Conservation (phyloP, 1,284 basidiomycete genomes). For the Ceratobasidium papillatum region DNA sequence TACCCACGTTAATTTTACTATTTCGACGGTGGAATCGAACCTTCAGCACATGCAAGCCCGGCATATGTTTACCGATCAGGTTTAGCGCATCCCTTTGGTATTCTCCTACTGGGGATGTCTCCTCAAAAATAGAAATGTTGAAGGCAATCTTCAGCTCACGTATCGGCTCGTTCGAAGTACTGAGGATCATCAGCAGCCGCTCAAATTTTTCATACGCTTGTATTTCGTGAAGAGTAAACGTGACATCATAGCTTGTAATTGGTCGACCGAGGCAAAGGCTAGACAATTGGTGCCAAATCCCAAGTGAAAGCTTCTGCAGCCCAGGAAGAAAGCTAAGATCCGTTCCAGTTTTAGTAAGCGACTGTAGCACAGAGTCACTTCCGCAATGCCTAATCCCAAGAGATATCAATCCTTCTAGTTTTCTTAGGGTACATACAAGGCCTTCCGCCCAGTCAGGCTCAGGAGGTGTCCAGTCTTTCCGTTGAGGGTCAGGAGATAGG, state of each 20-base stretch:
- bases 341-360: neutral
- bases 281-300: constrained; percentile 12
- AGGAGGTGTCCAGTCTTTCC: constrained; percentile 5
- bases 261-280: constrained; percentile 6
- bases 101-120: neutral
- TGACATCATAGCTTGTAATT: constrained; percentile 6
- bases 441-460: constrained; percentile 10
- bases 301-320: constrained; percentile 32
- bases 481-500: constrained; percentile 5
- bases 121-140: neutral
- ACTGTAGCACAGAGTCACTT: neutral
- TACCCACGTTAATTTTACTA: neutral
- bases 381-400: constrained; percentile 12
- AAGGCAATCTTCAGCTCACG: constrained; percentile 9
- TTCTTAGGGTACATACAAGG: neutral
- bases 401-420: constrained; percentile 18
- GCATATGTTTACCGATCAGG: neutral
- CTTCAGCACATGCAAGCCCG: neutral
- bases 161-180: neutral
- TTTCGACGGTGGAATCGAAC: constrained; percentile 4
- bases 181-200: neutral
- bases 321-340: constrained; percentile 22
- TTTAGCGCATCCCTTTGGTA: neutral
- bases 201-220: constrained; percentile 7
- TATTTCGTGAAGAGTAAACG: neutral